Evolutionary conservation across 1,139 yeast genomes (phyloP).

Genomic region (Chernovozyma aurita): DNA sequence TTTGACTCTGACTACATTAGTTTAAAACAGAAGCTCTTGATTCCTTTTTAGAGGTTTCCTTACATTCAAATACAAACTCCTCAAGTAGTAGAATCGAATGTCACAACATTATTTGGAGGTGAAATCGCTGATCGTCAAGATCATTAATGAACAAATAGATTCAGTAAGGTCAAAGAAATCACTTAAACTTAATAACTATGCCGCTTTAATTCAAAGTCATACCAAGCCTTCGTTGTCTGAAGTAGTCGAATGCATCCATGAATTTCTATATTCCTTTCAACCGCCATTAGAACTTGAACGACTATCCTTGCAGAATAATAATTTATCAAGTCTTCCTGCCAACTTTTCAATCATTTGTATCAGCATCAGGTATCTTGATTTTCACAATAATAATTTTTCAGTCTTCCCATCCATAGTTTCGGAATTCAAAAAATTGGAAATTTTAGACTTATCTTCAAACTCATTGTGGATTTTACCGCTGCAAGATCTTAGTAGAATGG

Average conservation of each 20-base stretch:
- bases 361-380: constrained; percentile 56
- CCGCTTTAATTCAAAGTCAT: background rate
- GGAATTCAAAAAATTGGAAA: constrained; percentile 49
- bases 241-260: constrained; percentile 23
- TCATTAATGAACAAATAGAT: constrained; percentile 24
- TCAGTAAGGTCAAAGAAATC: constrained; percentile 17
- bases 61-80: too few species aligned
- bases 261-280: constrained; percentile 20
- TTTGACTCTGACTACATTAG: too few species aligned
- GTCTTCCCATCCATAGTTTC: constrained; percentile 47
- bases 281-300: constrained; percentile 45
- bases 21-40: too few species aligned
- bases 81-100: too few species aligned
- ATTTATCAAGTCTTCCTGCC: constrained; percentile 43
- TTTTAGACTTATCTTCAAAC: constrained; percentile 66
- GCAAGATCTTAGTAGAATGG: constrained; percentile 33
- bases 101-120: constrained; percentile 11
- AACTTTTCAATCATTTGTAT: constrained; percentile 41
- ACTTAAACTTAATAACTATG: constrained; percentile 17
- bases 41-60: too few species aligned
- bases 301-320: constrained; percentile 51
- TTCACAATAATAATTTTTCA: constrained; percentile 55
- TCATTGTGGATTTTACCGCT: constrained; percentile 40
- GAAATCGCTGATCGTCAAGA: constrained; percentile 11
- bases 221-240: constrained; percentile 12